These are phyloP conservation scores for Globisporangium heterothallicum DNA, from an alignment of 352 stramenopile species.

Conservation along the genomic window DNA sequence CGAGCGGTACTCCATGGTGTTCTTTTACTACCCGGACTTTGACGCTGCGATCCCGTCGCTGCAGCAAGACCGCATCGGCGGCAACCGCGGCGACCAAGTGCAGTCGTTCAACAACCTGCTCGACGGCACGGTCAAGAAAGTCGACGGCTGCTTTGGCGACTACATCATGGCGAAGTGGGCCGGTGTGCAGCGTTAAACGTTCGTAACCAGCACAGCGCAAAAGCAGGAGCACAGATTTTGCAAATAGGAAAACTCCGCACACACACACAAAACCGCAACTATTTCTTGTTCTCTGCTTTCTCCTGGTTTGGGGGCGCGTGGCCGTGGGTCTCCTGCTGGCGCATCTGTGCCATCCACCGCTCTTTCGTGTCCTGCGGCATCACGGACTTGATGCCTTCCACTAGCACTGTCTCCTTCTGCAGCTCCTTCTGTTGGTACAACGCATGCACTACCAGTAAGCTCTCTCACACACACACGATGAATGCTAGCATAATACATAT, in stretches of 20 bases:
- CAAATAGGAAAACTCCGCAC: not conserved
- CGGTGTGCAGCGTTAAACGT: conserved; percentile 47
- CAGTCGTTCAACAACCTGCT: conserved; percentile 70
- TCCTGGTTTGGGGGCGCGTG: too few species aligned
- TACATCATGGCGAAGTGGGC: conserved; percentile 85
- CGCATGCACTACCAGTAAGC: too few species aligned
- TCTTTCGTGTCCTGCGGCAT: conserved; percentile 54
- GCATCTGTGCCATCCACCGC: conserved; percentile 26
- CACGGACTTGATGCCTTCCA: conserved; percentile 60
- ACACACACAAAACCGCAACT: conserved; percentile 2
- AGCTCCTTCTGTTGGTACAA: conserved; percentile 66
- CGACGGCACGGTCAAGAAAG: conserved; percentile 52
- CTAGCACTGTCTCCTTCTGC: conserved; percentile 46
- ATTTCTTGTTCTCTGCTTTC: conserved; percentile 10
- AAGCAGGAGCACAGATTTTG: too few species aligned
- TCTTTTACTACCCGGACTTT: conserved; percentile 85
- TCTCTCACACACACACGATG: conserved; percentile 3
- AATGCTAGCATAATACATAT: not conserved
- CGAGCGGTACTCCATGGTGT: conserved; percentile 79
- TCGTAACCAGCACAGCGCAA: not conserved
- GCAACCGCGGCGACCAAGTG: conserved; percentile 22
- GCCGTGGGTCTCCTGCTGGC: conserved; percentile 1
- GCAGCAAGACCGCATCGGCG: conserved; percentile 31
- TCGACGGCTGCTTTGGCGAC: conserved; percentile 60
- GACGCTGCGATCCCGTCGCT: conserved; percentile 53